A percentile compares a stretch with the other conserved stretches of the same genome.
These are phyloP conservation scores for Diplocarpon rosae DNA, from an alignment of 2,329 filamentous ascomycete genomes.

Conservation along the genomic window DNA sequence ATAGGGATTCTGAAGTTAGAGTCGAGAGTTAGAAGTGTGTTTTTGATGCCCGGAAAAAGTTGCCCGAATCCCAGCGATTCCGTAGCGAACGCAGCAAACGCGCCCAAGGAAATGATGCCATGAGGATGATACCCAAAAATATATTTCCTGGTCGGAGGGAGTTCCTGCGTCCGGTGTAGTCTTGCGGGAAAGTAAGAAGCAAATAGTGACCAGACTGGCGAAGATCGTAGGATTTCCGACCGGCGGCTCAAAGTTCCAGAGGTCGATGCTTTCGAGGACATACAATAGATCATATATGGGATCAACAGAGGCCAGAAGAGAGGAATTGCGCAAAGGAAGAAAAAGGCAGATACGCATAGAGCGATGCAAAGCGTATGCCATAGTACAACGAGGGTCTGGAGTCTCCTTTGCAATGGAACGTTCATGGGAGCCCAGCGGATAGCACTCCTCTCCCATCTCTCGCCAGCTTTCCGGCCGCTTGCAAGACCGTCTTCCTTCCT, in stretches of 20 bases:
- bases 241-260: conserved; percentile 67
- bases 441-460: conserved; percentile 30
- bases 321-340: conserved; percentile 82
- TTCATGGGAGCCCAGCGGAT: conserved; percentile 79
- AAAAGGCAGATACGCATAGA: conserved; percentile 68
- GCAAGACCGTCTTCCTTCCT: conserved; percentile 19
- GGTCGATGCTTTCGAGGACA: conserved; percentile 66
- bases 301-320: conserved; percentile 74
- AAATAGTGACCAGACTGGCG: conserved; percentile 77
- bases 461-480: conserved; percentile 25
- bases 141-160: conserved; percentile 79
- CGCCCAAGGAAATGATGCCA: conserved; percentile 94
- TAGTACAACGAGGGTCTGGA: conserved; percentile 70
- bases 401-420: conserved; percentile 56
- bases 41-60: conserved; percentile 90
- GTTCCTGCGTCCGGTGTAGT: conserved; percentile 71
- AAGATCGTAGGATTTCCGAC: conserved; percentile 60
- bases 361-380: conserved; percentile 63
- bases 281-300: conserved; percentile 72
- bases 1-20: conserved; percentile 89
- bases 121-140: conserved; percentile 97
- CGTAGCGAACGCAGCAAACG: conserved; percentile 82
- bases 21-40: conserved; percentile 87
- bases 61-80: conserved; percentile 79
- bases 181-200: conserved; percentile 85